A percentile compares a stretch with the other conserved stretches of the same genome.
These are phyloP conservation scores for Aspergillus fumigatiaffinis DNA, from an alignment of 2,329 filamentous ascomycete species.

Conservation along the genomic window DNA sequence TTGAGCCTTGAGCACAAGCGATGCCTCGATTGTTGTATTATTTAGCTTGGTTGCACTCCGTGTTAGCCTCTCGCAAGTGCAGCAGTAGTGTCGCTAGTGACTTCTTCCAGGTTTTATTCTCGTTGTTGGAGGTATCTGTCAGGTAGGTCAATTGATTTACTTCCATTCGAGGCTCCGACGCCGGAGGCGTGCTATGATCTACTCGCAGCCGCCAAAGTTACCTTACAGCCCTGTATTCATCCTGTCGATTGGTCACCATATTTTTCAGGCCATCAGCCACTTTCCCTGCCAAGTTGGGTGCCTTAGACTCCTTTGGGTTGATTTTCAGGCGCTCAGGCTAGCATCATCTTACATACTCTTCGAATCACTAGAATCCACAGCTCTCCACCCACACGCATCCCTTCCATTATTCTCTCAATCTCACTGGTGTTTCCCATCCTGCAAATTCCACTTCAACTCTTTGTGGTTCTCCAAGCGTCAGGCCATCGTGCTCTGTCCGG, in stretches of 20 bases:
- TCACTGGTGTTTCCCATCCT: conserved; percentile 5
- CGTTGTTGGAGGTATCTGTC: not conserved
- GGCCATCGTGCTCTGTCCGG: conserved; percentile 25
- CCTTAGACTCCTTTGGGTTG: conserved; percentile 8
- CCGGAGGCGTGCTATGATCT: not conserved
- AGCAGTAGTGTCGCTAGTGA: not conserved
- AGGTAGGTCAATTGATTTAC: not conserved
- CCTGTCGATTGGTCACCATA: not conserved
- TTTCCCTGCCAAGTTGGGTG: conserved; percentile 8
- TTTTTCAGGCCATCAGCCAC: conserved; percentile 1
- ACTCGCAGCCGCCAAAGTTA: not conserved
- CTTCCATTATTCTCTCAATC: conserved; percentile 2
- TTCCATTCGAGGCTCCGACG: not conserved
- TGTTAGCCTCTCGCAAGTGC: not conserved
- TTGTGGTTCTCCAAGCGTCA: conserved; percentile 19
- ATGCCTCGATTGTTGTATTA: not conserved
- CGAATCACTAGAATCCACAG: not conserved
- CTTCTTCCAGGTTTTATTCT: not conserved
- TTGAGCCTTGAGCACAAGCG: not conserved
- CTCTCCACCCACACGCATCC: conserved; percentile 3
- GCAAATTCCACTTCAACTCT: not conserved
- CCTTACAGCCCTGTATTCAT: not conserved
- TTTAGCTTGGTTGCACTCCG: not conserved
- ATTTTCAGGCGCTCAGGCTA: conserved; percentile 21
- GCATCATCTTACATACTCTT: conserved; percentile 7